Evolutionary conservation across 108 stramenopile species (phyloP), one percentile per base, ranked within the genome.

Genomic region (Nitzschia sp.): DNA sequence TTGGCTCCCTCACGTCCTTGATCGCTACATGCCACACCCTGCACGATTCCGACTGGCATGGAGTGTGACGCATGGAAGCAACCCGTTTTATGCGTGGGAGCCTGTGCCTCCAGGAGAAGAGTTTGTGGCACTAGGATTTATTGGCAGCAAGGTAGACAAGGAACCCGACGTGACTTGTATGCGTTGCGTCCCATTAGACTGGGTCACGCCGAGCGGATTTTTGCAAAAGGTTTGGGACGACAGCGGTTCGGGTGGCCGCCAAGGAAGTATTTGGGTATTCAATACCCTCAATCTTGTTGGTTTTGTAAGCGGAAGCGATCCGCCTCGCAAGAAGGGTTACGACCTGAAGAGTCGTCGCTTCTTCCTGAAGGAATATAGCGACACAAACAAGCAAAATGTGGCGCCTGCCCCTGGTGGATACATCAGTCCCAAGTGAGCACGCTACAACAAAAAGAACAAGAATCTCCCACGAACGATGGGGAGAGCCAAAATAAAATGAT

Each of bases 31-130:
- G 75, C 98, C 98, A 0, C 88, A 94, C 54, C 97, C 98, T 45
- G 94, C 94, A 30, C 86, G 95, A 17, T 99, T 93, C 81, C 86
- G 96, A 13, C 84, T 97, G 46, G 97, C 96, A 24, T 99, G 98
- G 98, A 94, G 94, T 66, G 75, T 93, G 13, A 93, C 94, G 27
- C 89, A 91, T 59, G 96, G 97, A 28, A 88, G 86, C 57, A 96
- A 96, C 45, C 93, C 89, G 21, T 92, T 98, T 59, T 98, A 94
- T 72, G 92, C 91, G 2, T 98, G 98, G 98, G 93, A 97, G 66
- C 95, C 98, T 3, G 89, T 98, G 2, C 96, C 98, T 29, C 98
- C 98, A 1, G 91, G 94, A 54, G 95, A 96, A 27, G 89, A 88
- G 57, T 98, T 98, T 77, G 96, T 97, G 2, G 95, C 97, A 3